Conservation (phyloP, 805 yeast genomes). For the Teunomyces tritomae region DNA sequence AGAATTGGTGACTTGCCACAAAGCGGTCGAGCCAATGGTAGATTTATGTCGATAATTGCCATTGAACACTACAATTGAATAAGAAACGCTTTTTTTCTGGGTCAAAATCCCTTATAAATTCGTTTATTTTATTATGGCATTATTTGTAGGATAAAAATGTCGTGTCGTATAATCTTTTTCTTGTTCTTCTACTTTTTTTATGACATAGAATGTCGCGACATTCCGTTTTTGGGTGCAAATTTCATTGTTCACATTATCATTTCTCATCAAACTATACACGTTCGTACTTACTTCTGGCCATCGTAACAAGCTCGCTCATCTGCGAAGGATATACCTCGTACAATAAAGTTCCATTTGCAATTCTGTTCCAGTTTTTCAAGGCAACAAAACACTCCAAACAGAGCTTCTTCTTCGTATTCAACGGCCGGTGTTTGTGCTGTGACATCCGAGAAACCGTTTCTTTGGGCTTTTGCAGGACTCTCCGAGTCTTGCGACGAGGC, state of each 20-base stretch:
- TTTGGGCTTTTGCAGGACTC: conserved; percentile 14
- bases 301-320: conserved; percentile 18
- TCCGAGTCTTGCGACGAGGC: conserved; percentile 10
- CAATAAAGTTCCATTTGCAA: conserved; percentile 24
- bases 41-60: too few relatives aligned
- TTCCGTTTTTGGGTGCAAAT: not conserved
- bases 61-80: too few relatives aligned
- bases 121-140: too few relatives aligned
- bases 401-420: conserved; percentile 18
- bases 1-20: not conserved
- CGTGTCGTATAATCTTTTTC: not conserved
- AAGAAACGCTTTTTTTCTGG: too few relatives aligned
- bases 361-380: conserved; percentile 2
- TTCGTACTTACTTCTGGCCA: conserved; percentile 13
- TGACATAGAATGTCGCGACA: not conserved
- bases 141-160: not conserved
- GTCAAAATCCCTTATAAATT: too few relatives aligned
- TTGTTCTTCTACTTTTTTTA: too few relatives aligned
- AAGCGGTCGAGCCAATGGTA: too few relatives aligned
- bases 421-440: conserved; percentile 7
- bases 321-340: conserved; percentile 19
- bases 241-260: not conserved
- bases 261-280: not conserved
- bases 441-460: conserved; percentile 6
- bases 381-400: conserved; percentile 24